Percentiles rank a stretch among this genome's conserved stretches.
phyloP scores from a whole-genome alignment of 1,139 yeast genomes.

The Scheffersomyces lignicola region DNA sequence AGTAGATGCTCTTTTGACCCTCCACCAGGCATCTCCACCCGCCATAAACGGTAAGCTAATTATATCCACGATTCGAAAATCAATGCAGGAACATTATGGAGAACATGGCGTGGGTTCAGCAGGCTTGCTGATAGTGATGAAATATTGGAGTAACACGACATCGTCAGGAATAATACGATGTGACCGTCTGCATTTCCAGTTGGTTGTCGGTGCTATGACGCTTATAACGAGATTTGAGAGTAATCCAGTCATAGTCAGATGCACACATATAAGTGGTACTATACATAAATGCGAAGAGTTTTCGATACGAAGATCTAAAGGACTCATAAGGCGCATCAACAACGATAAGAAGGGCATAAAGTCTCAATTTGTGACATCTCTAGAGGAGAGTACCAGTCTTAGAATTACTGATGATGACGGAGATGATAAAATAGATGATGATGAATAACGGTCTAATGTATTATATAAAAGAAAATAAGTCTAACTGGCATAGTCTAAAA shows the following conservation, averaged over 20 bases:
- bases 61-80: constrained; percentile 52
- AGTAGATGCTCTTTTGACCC: constrained; percentile 38
- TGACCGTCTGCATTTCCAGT: constrained; percentile 61
- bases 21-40: constrained; percentile 52
- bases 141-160: constrained; percentile 80
- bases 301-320: constrained; percentile 49
- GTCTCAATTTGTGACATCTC: not conserved
- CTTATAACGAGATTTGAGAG: constrained; percentile 58
- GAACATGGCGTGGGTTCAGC: constrained; percentile 75
- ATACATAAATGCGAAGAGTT: constrained; percentile 79
- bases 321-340: constrained; percentile 23
- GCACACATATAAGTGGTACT: constrained; percentile 81
- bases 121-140: constrained; percentile 59
- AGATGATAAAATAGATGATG: constrained; percentile 5
- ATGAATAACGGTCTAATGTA: not conserved
- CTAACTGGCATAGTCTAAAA: constrained; percentile 4
- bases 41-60: constrained; percentile 47
- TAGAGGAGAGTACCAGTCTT: constrained; percentile 4
- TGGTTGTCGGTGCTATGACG: constrained; percentile 69
- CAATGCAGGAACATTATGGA: constrained; percentile 65
- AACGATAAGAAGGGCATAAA: not conserved
- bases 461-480: not conserved
- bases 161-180: constrained; percentile 85
- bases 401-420: constrained; percentile 6
- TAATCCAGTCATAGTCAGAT: constrained; percentile 55